Evolutionary conservation across 31 red algal species (phyloP).

Genomic region (Odonthalia washingtoniensis): DNA sequence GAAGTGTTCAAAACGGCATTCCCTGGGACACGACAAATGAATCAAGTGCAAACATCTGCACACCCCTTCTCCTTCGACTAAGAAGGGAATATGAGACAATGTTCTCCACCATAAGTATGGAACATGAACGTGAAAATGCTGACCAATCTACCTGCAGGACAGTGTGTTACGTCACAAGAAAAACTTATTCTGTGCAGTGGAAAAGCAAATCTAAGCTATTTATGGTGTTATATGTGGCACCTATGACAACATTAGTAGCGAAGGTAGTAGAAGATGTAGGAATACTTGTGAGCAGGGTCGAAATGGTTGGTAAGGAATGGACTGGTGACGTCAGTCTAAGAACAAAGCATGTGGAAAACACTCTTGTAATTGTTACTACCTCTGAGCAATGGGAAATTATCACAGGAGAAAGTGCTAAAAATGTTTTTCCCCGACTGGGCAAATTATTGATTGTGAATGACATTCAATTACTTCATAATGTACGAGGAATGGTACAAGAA

Average conservation of each 20-base stretch:
- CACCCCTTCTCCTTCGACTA: constrained; percentile 74
- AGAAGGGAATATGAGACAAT: constrained; percentile 90
- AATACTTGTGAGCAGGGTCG: constrained; percentile 49
- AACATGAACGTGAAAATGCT: constrained; percentile 96
- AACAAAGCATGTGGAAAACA: constrained; percentile 65
- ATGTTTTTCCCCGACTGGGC: constrained; percentile 59
- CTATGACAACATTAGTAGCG: constrained; percentile 95
- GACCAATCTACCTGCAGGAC: constrained; percentile 66
- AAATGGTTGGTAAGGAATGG: constrained; percentile 81
- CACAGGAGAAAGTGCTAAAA: constrained; percentile 83
- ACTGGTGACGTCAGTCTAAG: constrained; percentile 92
- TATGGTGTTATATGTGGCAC: constrained; percentile 95
- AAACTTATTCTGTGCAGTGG: neutral
- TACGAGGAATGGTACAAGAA: constrained; percentile 94
- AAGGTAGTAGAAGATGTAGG: constrained; percentile 89
- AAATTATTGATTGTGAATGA: constrained; percentile 95
- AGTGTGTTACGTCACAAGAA: neutral
- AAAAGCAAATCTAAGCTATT: constrained; percentile 64
- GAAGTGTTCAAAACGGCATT: constrained; percentile 78
- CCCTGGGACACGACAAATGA: constrained; percentile 67
- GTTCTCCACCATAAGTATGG: constrained; percentile 91
- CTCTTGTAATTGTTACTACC: constrained; percentile 96
- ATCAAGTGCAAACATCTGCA: constrained; percentile 83
- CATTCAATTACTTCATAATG: constrained; percentile 94
- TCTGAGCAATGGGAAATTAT: constrained; percentile 99